Evolutionary conservation across 2,329 filamentous ascomycete species (phyloP), one percentile per base, ranked within the genome.

Genomic region (Endoconidiophora laricicola): DNA sequence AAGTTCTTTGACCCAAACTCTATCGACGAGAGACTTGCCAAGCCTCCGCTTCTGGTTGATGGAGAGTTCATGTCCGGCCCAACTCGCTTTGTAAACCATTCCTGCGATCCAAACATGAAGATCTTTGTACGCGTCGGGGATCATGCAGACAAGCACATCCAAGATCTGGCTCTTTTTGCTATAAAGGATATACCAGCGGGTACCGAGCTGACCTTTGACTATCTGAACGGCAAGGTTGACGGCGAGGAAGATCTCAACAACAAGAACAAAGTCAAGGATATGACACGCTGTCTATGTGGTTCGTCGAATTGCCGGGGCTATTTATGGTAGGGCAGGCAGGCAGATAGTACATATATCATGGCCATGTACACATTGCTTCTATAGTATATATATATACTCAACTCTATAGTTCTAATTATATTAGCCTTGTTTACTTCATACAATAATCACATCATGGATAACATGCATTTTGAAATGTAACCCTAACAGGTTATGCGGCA

Each of bases 41-140:
- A 70, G 0, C 65, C 71, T 4, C 70, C 77, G 14, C 64, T 82
- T 3, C 76, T 79, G 55, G 72, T 79, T 0, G 78, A 80, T 51
- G 86, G 86, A 9, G 80, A 88, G 60, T 83, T 82, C 61, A 78
- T 81, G 68, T 83, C 84, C 1, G 83, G 83, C 0, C 82, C 83
- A 0, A 85, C 83, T 0, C 74, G 84, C 2, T 91, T 90, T 62
- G 83, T 90, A 61, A 91, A 91, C 58, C 85, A 91, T 61, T 83
- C 76, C 2, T 90, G 85, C 60, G 75, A 84, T 3, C 84, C 85
- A 0, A 90, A 88, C 58, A 72, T 86, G 59, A 71, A 81, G 12
- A 85, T 87, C 54, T 90, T 88, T 62, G 83, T 82, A 0, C 77
- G 86, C 1, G 81, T 84, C 1, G 83, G 82, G 46, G 84, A 88